Conservation (phyloP, 805 yeast species). For the Pichia cabralensis region DNA sequence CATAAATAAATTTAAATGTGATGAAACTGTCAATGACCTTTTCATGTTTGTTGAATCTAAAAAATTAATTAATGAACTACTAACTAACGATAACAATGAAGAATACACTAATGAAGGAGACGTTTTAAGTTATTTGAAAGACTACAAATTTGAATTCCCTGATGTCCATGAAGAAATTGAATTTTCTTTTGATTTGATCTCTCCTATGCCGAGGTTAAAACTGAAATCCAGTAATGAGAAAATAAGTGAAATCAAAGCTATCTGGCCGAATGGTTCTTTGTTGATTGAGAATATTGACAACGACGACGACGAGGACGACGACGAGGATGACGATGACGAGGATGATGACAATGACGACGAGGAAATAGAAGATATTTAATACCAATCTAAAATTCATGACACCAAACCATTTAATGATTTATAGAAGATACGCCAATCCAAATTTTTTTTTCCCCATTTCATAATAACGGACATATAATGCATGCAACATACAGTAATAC, state of each 20-base stretch:
- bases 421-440: too few species aligned
- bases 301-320: constrained; percentile 16
- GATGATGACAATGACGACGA: background rate
- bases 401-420: too few species aligned
- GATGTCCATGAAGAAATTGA: constrained; percentile 11
- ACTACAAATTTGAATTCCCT: constrained; percentile 3
- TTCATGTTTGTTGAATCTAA: constrained; percentile 41
- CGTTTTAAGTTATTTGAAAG: constrained; percentile 7
- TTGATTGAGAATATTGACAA: constrained; percentile 21
- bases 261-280: constrained; percentile 32
- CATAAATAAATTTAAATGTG: constrained; percentile 33
- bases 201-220: constrained; percentile 27
- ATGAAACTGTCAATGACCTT: constrained; percentile 34
- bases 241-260: constrained; percentile 20
- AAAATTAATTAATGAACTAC: constrained; percentile 15
- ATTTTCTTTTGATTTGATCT: constrained; percentile 26
- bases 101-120: constrained; percentile 12
- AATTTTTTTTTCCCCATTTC: too few species aligned
- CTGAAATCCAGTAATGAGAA: constrained; percentile 16
- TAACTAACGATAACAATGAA: constrained; percentile 4
- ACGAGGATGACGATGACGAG: constrained; percentile 8
- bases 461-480: too few species aligned
- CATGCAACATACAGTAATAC: too few species aligned
- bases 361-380: too few species aligned
- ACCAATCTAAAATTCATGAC: too few species aligned